Evolutionary conservation across 768 basidiomycete species (phyloP), one percentile per base, ranked within the genome.

Genomic region (Amanita subjunquillea): DNA sequence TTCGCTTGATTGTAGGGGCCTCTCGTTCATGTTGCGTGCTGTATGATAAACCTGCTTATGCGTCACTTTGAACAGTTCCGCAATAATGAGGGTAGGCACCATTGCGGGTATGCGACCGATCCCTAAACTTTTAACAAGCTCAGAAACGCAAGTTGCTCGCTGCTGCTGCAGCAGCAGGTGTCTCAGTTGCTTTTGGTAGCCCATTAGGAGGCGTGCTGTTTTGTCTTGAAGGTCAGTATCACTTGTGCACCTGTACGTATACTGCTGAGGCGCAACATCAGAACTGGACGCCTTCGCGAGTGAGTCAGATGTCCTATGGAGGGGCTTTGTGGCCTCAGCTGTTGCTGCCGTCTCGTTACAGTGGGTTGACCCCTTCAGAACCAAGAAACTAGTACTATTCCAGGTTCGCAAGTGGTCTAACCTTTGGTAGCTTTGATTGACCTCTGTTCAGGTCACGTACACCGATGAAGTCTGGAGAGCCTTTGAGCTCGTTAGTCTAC

Each of bases 291-390:
- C 79, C 1, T 83, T 84, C 60, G 76, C 81, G 15, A 80, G 77
- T 58, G 83, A 84, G 55, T 81, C 82, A 2, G 87, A 90, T 57
- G 85, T 87, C 27, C 80, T 87, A 75, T 87, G 85, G 85, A 74
- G 81, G 52, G 88, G 84, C n/a, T 95, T 95, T 62, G 90, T 90
- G 51, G 90, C 88, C 13, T 91, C 89, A 6, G 87, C 85, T 47
- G 78, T 92, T 48, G 91, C 91, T 0, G 89, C 90, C 1, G 80
- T 90, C n/a, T 76, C 86, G 0, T 66, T 95, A 49, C 87, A 91
- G 63, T 82, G 84, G 64, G 75, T 92, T 44, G 85, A 93, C 60
- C 91, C 91, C 0, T 93, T 92, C 63, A 83, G 85, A 32, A 90
- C 85, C 10, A 81, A 85, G 20, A 91, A 91, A 60, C 75, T 92